Evolutionary conservation across 1,284 basidiomycete genomes (phyloP).

Genomic region (Retiboletus flavoniger): DNA sequence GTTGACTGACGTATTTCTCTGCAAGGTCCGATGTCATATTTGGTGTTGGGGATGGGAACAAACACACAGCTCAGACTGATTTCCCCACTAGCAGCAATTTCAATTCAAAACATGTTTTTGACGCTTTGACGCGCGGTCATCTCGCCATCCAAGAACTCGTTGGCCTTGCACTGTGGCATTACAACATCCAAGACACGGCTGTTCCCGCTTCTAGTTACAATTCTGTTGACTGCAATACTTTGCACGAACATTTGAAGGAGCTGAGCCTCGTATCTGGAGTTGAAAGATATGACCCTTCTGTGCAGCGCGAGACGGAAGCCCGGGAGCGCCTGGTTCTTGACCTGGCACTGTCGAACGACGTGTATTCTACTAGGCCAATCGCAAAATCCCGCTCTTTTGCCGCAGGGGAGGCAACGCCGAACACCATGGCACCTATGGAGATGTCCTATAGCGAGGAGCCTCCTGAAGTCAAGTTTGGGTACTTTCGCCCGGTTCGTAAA

Average conservation of each 20-base stretch:
- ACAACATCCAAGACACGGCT: slow-evolving; percentile 47
- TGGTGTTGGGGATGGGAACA: slow-evolving; percentile 49
- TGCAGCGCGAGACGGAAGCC: slow-evolving; percentile 51
- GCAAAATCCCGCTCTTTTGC: slow-evolving; percentile 24
- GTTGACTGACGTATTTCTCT: slow-evolving; percentile 2
- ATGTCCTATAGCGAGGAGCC: slow-evolving; percentile 55
- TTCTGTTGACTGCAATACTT: slow-evolving; percentile 34
- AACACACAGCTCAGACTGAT: slow-evolving; percentile 45
- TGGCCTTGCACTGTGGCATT: slow-evolving; percentile 51
- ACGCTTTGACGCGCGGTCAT: slow-evolving; percentile 48
- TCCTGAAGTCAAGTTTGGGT: slow-evolving; percentile 58
- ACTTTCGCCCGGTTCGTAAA: slow-evolving; percentile 49
- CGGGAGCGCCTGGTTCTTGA: slow-evolving; percentile 63
- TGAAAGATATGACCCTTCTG: slow-evolving; percentile 40
- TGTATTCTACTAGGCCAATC: slow-evolving; percentile 51
- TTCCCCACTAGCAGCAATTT: slow-evolving; percentile 54
- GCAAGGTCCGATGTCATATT: slow-evolving; percentile 62
- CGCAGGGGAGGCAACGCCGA: slow-evolving; percentile 38
- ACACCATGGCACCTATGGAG: slow-evolving; percentile 50
- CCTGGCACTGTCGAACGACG: slow-evolving; percentile 54
- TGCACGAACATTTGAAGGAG: slow-evolving; percentile 39
- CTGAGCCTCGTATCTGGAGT: slow-evolving; percentile 41
- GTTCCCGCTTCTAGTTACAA: slow-evolving; percentile 41
- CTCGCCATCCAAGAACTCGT: slow-evolving; percentile 43
- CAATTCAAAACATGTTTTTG: slow-evolving; percentile 51